These are phyloP conservation scores for Rubia balearica DNA, from an alignment of 305 asterid genomes.

Conservation along the genomic window DNA sequence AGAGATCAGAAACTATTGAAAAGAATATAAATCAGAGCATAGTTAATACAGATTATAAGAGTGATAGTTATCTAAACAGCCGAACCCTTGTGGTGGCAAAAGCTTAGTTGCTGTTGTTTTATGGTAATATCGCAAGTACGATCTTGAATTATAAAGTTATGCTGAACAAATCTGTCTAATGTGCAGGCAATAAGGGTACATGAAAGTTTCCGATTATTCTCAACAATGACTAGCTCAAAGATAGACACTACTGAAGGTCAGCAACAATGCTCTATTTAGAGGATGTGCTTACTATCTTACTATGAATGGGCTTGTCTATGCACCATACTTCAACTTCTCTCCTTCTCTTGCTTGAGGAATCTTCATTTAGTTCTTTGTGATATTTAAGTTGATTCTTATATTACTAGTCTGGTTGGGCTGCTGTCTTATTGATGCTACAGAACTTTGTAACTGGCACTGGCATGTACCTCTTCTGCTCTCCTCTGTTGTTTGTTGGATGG, in stretches of 20 bases:
- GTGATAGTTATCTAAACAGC: not conserved
- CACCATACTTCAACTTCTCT: not conserved
- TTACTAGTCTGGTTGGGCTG: not conserved
- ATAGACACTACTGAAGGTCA: conserved; percentile 61
- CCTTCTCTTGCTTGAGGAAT: not conserved
- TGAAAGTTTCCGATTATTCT: conserved; percentile 68
- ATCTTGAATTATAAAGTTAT: not conserved
- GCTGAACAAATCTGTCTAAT: not conserved
- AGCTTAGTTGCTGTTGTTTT: not conserved
- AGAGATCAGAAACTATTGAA: not conserved
- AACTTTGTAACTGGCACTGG: not conserved
- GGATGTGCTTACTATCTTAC: not conserved
- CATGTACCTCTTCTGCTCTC: not conserved
- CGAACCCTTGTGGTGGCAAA: not conserved
- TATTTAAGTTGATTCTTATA: not conserved
- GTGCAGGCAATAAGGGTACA: conserved; percentile 78
- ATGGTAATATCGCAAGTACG: not conserved
- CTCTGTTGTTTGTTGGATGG: no score
- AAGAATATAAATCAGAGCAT: not conserved
- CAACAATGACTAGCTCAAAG: conserved; percentile 80
- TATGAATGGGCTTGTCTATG: not conserved
- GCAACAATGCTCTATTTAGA: not conserved
- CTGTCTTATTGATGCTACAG: not conserved
- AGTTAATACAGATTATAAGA: not conserved
- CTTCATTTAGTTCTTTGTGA: not conserved